Evolutionary conservation across 805 yeast genomes (phyloP).

Genomic region (Lipomyces oligophaga): DNA sequence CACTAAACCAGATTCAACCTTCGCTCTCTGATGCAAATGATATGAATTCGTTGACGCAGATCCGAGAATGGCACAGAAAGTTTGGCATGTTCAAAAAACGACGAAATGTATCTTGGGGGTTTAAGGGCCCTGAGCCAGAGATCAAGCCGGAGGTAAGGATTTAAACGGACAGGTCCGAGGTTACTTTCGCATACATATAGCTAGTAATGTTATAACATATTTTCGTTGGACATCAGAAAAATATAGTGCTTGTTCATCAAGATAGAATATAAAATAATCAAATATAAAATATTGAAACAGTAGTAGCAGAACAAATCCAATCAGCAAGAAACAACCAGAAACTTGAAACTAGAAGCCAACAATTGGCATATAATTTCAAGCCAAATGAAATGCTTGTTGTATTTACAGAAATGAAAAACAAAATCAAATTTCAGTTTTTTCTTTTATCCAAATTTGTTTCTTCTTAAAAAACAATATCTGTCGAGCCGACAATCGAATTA

Average conservation of each 20-base stretch:
- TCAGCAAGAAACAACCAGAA: too few species aligned
- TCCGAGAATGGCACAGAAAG: slow-evolving; percentile 25
- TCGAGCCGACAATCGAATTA: slow-evolving; percentile 6
- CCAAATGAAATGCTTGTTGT: not conserved
- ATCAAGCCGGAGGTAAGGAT: too few species aligned
- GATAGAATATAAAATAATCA: not conserved
- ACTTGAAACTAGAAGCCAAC: too few species aligned
- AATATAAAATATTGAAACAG: not conserved
- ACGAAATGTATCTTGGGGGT: too few species aligned
- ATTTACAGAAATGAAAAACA: not conserved
- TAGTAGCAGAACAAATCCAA: too few species aligned
- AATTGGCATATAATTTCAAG: not conserved
- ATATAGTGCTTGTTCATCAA: not conserved
- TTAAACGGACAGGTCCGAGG: too few species aligned
- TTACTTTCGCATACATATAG: slow-evolving; percentile 19
- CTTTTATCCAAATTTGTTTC: not conserved
- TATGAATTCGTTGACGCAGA: slow-evolving; percentile 21
- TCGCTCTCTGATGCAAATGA: slow-evolving; percentile 26
- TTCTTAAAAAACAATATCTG: slow-evolving; percentile 17
- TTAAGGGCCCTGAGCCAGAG: too few species aligned
- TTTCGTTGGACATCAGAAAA: slow-evolving; percentile 16
- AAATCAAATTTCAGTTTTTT: not conserved
- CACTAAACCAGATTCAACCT: slow-evolving; percentile 18
- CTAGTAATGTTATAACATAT: slow-evolving; percentile 22
- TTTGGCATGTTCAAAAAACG: slow-evolving; percentile 18